Evolutionary conservation across 1,139 yeast genomes (phyloP), one percentile per base, ranked within the genome.

Genomic region (Geotrichum bryndzae): DNA sequence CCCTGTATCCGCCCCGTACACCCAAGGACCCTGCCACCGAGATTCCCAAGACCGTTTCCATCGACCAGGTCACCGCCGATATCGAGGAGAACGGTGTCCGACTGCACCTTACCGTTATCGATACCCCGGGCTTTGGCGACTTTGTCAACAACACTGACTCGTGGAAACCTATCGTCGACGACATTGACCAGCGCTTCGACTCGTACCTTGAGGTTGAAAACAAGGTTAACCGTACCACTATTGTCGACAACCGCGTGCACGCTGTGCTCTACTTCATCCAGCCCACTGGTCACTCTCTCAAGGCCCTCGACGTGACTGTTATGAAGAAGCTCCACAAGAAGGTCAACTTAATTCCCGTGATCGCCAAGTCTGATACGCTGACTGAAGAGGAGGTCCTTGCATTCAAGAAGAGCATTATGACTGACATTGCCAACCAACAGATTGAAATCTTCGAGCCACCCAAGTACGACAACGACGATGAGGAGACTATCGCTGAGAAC

Each of bases 181-280:
- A 92, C 76, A 87, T 95, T 72, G 90, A 91, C 74, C 77, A 80
- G 66, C 85, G 98, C 72, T 95, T 87, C 73, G 97, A 94, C 75
- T 82, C 84, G 67, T 92, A 86, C 74, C 84, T 95, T 77, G 98
- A 94, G 76, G 85, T 87, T 57, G 99, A 95, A 79, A 90, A 91
- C 72, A 87, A 88, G 74, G 83, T 90, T 66, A 87, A 87, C 76
- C 85, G 99, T 74, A 77, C 87, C n/a, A 76, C 83, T 46, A 81
- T 94, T 73, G 99, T 94, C 68, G 78, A 78, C 61, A 92, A 92
- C 86, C 87, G 98, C 83, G 92, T 92, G 75, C 92, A 92, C 76
- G 98, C 98, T 64, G 97, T 98, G 82, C 83, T 92, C 76, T 92
- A 92, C 81, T 88, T 95, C 70, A 89, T 95, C 71, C 98, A 92